These are phyloP conservation scores for Trichoderma pleuroti DNA, from an alignment of 2,329 filamentous ascomycete species.

Conservation along the genomic window DNA sequence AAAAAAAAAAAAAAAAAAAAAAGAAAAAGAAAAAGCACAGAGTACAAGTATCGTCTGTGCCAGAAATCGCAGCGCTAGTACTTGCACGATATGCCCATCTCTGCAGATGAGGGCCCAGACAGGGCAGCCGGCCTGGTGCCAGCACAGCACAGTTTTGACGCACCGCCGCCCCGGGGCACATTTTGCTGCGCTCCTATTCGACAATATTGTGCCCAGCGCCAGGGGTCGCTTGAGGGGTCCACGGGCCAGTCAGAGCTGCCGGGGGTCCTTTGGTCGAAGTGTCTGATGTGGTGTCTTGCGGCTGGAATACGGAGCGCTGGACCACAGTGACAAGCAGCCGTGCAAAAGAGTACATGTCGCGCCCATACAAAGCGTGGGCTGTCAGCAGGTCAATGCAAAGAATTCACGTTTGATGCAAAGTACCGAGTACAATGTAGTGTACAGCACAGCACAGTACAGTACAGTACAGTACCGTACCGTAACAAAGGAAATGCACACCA, in stretches of 20 bases:
- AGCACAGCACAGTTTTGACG: constrained; percentile 22
- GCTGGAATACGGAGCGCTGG: not conserved
- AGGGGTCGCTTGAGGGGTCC: not conserved
- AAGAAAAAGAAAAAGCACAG: not conserved
- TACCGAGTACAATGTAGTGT: not conserved
- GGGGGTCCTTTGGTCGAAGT: not conserved
- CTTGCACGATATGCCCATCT: not conserved
- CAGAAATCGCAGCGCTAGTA: not conserved
- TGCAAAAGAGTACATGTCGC: not conserved
- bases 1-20: not conserved
- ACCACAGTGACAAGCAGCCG: not conserved
- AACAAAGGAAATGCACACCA: not conserved
- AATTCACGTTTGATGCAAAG: not conserved
- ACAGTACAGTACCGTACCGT: too few relatives aligned
- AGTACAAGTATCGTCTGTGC: not conserved
- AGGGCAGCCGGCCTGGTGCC: constrained; percentile 20
- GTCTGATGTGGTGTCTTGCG: not conserved
- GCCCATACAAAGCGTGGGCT: not conserved
- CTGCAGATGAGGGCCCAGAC: constrained; percentile 7
- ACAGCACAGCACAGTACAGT: too few relatives aligned
- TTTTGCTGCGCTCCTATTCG: constrained; percentile 20
- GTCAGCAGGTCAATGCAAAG: not conserved
- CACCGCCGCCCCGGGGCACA: constrained; percentile 15
- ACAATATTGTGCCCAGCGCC: not conserved
- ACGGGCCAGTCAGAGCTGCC: constrained; percentile 5